Conservation (phyloP, 2,329 filamentous ascomycete species). For the Dryadomyces sulphureus region DNA sequence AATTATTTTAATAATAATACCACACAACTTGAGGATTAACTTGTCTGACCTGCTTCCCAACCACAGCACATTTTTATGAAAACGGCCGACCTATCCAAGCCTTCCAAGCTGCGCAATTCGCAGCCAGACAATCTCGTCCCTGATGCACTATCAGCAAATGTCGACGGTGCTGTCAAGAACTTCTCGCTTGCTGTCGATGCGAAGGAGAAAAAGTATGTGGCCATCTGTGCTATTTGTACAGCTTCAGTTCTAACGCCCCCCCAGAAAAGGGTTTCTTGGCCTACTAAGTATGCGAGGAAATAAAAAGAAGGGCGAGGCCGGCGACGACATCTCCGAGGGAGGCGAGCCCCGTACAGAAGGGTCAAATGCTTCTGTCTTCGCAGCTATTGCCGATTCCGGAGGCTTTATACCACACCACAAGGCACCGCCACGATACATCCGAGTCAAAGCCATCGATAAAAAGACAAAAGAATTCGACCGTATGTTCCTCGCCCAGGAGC, state of each 20-base stretch:
- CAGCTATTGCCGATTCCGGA: conserved; percentile 52
- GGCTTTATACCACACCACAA: conserved; percentile 79
- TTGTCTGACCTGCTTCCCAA: not conserved
- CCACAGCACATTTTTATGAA: conserved; percentile 47
- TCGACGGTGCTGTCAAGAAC: conserved; percentile 24
- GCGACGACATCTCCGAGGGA: conserved; percentile 56
- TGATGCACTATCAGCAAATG: conserved; percentile 7
- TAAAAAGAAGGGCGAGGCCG: conserved; percentile 54
- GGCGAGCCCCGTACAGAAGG: conserved; percentile 57
- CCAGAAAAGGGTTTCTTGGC: conserved; percentile 80
- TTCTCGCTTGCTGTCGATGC: conserved; percentile 20
- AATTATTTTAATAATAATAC: not conserved
- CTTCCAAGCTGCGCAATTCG: conserved; percentile 35
- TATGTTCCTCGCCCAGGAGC: conserved; percentile 82
- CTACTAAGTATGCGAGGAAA: conserved; percentile 56
- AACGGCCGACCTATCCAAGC: conserved; percentile 45
- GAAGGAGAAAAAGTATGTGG: conserved; percentile 49
- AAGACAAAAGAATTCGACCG: conserved; percentile 69
- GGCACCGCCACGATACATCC: conserved; percentile 81
- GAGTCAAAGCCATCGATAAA: conserved; percentile 68
- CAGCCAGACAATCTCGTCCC: conserved; percentile 34
- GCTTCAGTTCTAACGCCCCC: not conserved
- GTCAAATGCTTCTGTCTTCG: conserved; percentile 70
- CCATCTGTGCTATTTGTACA: conserved; percentile 8
- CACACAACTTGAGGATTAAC: not conserved